phyloP scores from a whole-genome alignment of 768 basidiomycete species.

The Tulasnella sp. region DNA sequence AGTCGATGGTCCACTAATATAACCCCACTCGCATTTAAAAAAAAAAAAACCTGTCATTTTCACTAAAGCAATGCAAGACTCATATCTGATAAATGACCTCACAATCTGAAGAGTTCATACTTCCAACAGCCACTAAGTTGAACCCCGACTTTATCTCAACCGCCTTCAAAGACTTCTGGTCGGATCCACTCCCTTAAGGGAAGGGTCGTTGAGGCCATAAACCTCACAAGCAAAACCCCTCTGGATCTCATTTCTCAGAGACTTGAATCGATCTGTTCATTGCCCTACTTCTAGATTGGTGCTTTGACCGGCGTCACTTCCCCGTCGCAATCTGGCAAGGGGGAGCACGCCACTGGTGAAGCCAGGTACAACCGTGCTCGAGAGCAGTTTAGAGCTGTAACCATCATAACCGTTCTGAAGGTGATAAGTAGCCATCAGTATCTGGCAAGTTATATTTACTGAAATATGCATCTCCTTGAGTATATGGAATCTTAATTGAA shows the following conservation, averaged over 20 bases:
- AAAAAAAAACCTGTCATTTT: too few relatives aligned
- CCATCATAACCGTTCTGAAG: slow-evolving; percentile 19
- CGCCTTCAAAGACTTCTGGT: slow-evolving; percentile 18
- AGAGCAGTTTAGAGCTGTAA: slow-evolving; percentile 27
- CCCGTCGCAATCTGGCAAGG: slow-evolving; percentile 36
- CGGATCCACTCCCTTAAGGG: slow-evolving; percentile 21
- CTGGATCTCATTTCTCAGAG: neutral
- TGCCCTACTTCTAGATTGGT: slow-evolving; percentile 28
- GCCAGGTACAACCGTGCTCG: slow-evolving; percentile 29
- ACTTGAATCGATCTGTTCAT: neutral
- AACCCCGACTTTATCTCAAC: slow-evolving; percentile 13
- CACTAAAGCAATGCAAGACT: too few relatives aligned
- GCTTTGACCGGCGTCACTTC: slow-evolving; percentile 33
- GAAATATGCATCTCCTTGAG: neutral
- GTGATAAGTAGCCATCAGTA: slow-evolving; percentile 41
- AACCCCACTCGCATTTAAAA: too few relatives aligned
- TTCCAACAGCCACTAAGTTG: slow-evolving; percentile 5
- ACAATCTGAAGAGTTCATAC: too few relatives aligned
- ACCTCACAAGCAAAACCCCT: neutral
- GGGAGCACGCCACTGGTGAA: slow-evolving; percentile 42
- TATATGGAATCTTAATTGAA: too few relatives aligned
- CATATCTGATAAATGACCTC: neutral
- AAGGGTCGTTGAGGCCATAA: slow-evolving; percentile 20
- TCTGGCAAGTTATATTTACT: slow-evolving; percentile 33
- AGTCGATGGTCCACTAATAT: too few relatives aligned